Evolutionary conservation across 179 eudicot species (phyloP).

Genomic region (Corrigiola litoralis): DNA sequence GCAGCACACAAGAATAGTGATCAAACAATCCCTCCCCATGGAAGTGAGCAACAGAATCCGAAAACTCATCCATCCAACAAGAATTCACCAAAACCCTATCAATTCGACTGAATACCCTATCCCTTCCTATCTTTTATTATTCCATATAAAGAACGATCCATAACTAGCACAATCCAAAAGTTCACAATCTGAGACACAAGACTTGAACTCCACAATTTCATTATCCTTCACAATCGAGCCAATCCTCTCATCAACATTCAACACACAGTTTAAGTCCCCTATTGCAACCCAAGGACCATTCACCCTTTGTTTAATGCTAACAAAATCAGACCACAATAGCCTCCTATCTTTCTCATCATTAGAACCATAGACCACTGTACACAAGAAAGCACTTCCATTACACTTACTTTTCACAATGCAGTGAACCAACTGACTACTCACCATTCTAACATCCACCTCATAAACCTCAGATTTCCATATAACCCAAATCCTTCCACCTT

Average conservation of each 20-base stretch:
- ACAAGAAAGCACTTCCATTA: not conserved
- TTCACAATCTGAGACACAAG: not conserved
- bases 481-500: not conserved
- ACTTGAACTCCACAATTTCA: not conserved
- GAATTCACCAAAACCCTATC: not conserved
- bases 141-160: not conserved
- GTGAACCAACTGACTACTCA: not conserved
- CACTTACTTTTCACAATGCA: no score
- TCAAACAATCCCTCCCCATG: not conserved
- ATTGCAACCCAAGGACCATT: not conserved
- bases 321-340: not conserved
- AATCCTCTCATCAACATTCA: not conserved
- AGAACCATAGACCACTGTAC: not conserved
- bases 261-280: not conserved
- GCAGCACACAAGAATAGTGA: not conserved
- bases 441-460: not conserved
- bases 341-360: not conserved
- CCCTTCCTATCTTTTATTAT: not conserved
- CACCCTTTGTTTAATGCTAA: not conserved
- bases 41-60: not conserved
- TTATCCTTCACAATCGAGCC: not conserved
- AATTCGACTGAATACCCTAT: not conserved
- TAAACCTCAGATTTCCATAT: not conserved
- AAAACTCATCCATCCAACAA: not conserved
- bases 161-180: not conserved